Evolutionary conservation across 192 early-diverging fungal species (phyloP).

Genomic region (Coemansia sp.): DNA sequence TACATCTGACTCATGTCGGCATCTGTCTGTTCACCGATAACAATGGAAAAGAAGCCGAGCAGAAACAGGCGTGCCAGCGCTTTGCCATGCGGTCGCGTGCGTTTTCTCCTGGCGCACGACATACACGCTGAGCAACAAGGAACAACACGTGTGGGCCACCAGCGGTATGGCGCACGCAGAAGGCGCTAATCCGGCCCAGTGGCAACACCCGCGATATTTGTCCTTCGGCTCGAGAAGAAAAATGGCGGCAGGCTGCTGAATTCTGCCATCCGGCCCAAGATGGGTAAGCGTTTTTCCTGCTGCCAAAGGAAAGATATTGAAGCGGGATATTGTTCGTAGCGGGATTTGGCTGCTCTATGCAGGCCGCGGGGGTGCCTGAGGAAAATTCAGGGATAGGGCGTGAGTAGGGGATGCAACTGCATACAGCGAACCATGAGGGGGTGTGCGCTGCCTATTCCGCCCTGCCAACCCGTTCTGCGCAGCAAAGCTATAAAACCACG

Average conservation of each 20-base stretch:
- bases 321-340: background rate
- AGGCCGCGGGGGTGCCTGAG: background rate
- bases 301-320: background rate
- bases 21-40: background rate
- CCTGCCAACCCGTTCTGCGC: conserved; percentile 3
- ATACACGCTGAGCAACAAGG: background rate
- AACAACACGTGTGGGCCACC: background rate
- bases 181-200: too few species aligned
- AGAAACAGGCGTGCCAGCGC: background rate
- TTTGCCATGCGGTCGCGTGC: too few species aligned
- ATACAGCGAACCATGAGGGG: conserved; percentile 6
- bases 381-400: background rate
- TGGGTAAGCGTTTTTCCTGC: background rate
- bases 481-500: conserved; percentile 5
- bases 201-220: too few species aligned
- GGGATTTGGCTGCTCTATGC: background rate
- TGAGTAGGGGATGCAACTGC: background rate
- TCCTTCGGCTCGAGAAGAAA: too few species aligned
- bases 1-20: background rate
- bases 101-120: too few species aligned
- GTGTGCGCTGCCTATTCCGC: conserved; percentile 1
- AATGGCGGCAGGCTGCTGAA: background rate
- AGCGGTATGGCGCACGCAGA: too few species aligned
- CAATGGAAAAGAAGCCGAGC: background rate
- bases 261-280: background rate